phyloP scores from a whole-genome alignment of 2,329 filamentous ascomycete species.

The Epichloe amarillans region DNA sequence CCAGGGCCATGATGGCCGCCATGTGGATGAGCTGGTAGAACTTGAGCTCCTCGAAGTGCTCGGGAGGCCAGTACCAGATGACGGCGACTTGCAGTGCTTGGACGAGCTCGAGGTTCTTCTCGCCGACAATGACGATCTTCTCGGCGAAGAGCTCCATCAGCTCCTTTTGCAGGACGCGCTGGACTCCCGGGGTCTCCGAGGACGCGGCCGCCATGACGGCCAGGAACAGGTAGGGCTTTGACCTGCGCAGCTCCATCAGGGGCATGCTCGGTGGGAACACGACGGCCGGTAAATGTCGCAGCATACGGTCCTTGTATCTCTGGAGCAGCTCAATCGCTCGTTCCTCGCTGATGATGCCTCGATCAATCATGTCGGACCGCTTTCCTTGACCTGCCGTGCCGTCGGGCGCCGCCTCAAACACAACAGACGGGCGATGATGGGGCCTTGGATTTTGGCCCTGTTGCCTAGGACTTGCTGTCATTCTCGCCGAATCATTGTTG shows the following conservation, averaged over 20 bases:
- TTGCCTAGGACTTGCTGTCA: background rate
- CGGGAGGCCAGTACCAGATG: conserved; percentile 78
- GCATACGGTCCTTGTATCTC: conserved; percentile 47
- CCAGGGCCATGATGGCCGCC: conserved; percentile 68
- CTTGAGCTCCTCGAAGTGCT: conserved; percentile 74
- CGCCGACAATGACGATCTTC: conserved; percentile 57
- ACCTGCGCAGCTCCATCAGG: conserved; percentile 39
- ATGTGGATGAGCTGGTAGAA: conserved; percentile 81
- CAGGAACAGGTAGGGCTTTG: conserved; percentile 56
- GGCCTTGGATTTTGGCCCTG: background rate
- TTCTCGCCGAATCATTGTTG: background rate
- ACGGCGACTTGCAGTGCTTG: conserved; percentile 63
- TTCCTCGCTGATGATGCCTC: conserved; percentile 43
- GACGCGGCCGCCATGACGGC: conserved; percentile 54
- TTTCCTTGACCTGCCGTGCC: background rate
- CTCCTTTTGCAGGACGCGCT: conserved; percentile 52
- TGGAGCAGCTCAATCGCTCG: conserved; percentile 41
- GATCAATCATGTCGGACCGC: conserved; percentile 39
- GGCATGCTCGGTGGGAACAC: conserved; percentile 42
- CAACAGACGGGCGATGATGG: conserved; percentile 1
- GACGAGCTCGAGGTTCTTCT: conserved; percentile 72
- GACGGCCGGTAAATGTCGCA: conserved; percentile 47
- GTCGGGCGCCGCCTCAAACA: background rate
- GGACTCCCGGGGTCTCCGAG: conserved; percentile 40
- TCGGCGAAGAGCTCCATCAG: conserved; percentile 63